Evolutionary conservation across 441 rosid genomes (phyloP), one percentile per base, ranked within the genome.

Genomic region (Aquilaria agallochum): DNA sequence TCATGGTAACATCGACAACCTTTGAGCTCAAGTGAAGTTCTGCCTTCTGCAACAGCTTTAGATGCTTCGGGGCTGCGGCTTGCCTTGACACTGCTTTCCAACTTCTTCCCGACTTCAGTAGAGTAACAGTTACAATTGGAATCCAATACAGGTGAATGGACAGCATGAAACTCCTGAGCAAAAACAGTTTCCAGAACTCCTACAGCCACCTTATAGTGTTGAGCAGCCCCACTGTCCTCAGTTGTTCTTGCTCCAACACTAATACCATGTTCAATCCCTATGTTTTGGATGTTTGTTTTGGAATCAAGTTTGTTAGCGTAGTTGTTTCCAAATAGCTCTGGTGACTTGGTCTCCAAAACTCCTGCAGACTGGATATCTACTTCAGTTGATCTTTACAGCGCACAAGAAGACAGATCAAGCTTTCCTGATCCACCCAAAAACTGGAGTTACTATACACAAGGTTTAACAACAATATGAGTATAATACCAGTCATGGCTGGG

Each of bases 251-350:
- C 51, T 62, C 57, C 57, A 59, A 42, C 56, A 60, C 59, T 52
- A 50, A 53, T 40, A 58, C 63, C 51, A 40, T 42, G 53, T 59
- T 71, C 67, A 45, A 51, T 54, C 33, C 50, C 72, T 11, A 13
- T 49, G 49, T 27, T 20, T 59, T 67, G 30, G 6, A 31, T 50
- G 31, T 55, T 65, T 46, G 45, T 15, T 48, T 42, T 14, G 8
- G 49, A 45, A 53, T 50, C 54, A 6, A 46, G 53, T 63, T 68
- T 53, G 9, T 44, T 44, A 7, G 55, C 13, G 11, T 3, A 31
- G 55, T 63, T 66, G 46, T 56, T 53, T 44, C 68, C 50, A 31
- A 65, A 64, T 45, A 63, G 83, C 74, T 64, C 68, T 63, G 52
- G 42, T 33, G 69, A 55, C 34, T 59, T 63, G 12, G 63, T 20